Conservation (phyloP, 768 basidiomycete species). For the Amanita phalloides region DNA sequence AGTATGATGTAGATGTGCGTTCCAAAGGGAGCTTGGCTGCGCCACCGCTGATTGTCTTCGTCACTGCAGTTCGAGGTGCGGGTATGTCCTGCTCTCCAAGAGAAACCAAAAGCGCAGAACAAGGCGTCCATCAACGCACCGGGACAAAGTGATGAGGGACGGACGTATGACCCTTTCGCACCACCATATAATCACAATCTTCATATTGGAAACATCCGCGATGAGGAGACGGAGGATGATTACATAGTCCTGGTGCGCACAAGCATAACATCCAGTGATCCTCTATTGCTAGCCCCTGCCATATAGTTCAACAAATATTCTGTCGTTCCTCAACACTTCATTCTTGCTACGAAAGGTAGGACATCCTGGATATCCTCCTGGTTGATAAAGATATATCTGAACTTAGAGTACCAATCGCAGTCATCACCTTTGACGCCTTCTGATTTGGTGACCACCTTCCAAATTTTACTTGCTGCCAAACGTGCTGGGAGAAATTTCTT, state of each 20-base stretch:
- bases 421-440: slow-evolving; percentile 67
- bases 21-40: not conserved
- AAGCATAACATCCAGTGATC: not conserved
- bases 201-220: slow-evolving; percentile 63
- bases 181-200: slow-evolving; percentile 78
- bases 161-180: slow-evolving; percentile 62
- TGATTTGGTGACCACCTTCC: slow-evolving; percentile 71
- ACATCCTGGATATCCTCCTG: not conserved
- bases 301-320: slow-evolving; percentile 78
- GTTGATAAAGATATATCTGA: not conserved
- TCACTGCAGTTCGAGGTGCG: slow-evolving; percentile 69
- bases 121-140: not conserved
- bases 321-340: slow-evolving; percentile 74
- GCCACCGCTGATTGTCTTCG: not conserved
- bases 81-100: slow-evolving; percentile 74
- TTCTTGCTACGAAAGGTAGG: slow-evolving; percentile 77
- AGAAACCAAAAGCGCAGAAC: slow-evolving; percentile 40
- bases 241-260: slow-evolving; percentile 64
- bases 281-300: not conserved
- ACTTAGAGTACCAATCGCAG: slow-evolving; percentile 65
- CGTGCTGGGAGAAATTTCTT: slow-evolving; percentile 50
- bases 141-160: not conserved
- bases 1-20: slow-evolving; percentile 53
- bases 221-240: slow-evolving; percentile 42
- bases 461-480: slow-evolving; percentile 59